Evolutionary conservation across 805 yeast species (phyloP).

Genomic region (Danielia reshetovae): DNA sequence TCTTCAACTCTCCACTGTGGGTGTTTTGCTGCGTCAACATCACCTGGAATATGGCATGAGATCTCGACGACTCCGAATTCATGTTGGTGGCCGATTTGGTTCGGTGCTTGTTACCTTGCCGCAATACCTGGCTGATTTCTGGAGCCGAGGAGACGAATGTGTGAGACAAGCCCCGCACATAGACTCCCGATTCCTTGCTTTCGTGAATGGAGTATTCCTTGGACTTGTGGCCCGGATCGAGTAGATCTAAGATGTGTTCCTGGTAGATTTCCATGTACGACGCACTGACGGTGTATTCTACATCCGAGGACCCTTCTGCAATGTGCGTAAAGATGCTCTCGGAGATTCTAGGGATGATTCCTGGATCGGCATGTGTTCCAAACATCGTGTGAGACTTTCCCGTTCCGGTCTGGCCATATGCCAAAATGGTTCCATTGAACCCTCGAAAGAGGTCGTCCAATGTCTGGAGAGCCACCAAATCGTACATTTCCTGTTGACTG

Average conservation of each 20-base stretch:
- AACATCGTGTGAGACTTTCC: conserved; percentile 78
- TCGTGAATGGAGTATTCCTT: conserved; percentile 54
- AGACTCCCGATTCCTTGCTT: conserved; percentile 58
- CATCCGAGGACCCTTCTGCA: conserved; percentile 40
- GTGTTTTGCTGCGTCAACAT: conserved; percentile 58
- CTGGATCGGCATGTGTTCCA: conserved; percentile 49
- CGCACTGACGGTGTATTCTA: conserved; percentile 64
- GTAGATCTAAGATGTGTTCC: conserved; percentile 70
- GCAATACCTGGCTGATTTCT: conserved; percentile 56
- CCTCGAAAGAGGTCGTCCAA: conserved; percentile 72
- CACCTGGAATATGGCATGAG: conserved; percentile 76
- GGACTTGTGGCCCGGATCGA: conserved; percentile 29
- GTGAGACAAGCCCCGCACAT: conserved; percentile 66
- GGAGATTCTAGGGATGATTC: conserved; percentile 71
- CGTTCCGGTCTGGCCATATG: conserved; percentile 78
- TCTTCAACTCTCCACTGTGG: conserved; percentile 52
- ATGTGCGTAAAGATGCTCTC: conserved; percentile 61
- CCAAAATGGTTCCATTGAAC: conserved; percentile 70
- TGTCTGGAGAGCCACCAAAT: conserved; percentile 54
- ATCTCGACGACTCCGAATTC: conserved; percentile 72
- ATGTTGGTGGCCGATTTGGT: conserved; percentile 60
- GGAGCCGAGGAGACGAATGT: conserved; percentile 53
- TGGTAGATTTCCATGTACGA: conserved; percentile 79
- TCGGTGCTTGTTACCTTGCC: conserved; percentile 54
- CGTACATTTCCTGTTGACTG: conserved; percentile 56